These are phyloP conservation scores for Prunus fruticosa DNA, from an alignment of 306 rosid species.

Conservation along the genomic window DNA sequence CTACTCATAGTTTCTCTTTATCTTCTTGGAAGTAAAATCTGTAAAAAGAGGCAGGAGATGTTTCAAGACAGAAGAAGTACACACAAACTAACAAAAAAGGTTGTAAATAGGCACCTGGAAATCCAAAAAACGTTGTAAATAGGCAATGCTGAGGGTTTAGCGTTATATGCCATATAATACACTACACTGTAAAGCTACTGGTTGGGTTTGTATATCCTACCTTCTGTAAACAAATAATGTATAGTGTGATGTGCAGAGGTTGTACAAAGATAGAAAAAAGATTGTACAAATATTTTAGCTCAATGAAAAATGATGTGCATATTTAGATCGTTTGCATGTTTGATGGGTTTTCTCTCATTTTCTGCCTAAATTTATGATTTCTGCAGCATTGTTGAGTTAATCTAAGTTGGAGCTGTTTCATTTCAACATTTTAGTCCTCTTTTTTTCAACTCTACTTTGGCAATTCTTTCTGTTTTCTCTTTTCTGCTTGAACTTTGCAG, in stretches of 20 bases:
- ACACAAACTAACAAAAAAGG: not conserved
- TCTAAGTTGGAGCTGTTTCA: too few relatives aligned
- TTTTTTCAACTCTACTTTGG: too few relatives aligned
- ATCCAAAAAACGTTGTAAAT: not conserved
- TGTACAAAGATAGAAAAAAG: slow-evolving; percentile 26
- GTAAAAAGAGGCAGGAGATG: slow-evolving; percentile 18
- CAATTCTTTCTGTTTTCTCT: too few relatives aligned
- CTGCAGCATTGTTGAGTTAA: not conserved
- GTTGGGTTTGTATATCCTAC: slow-evolving; percentile 10
- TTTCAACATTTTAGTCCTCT: too few relatives aligned
- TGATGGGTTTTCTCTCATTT: not conserved
- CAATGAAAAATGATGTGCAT: slow-evolving; percentile 6
- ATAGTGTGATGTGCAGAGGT: slow-evolving; percentile 22
- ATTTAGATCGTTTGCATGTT: not conserved
- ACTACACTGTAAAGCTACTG: slow-evolving; percentile 8
- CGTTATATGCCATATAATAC: slow-evolving; percentile 4
- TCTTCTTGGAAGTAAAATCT: slow-evolving; percentile 28
- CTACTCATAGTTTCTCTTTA: slow-evolving; percentile 49
- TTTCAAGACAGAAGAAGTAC: not conserved
- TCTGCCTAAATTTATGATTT: too few relatives aligned
- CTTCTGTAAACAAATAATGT: slow-evolving; percentile 12
- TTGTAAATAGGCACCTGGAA: slow-evolving; percentile 20
- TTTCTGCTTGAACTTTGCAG: too few relatives aligned
- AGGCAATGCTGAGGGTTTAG: slow-evolving; percentile 1
- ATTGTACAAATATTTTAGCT: slow-evolving; percentile 15